Base-by-base conservation (phyloP, 192 early-diverging fungal genomes). In the Coemansia sp. region DNA sequence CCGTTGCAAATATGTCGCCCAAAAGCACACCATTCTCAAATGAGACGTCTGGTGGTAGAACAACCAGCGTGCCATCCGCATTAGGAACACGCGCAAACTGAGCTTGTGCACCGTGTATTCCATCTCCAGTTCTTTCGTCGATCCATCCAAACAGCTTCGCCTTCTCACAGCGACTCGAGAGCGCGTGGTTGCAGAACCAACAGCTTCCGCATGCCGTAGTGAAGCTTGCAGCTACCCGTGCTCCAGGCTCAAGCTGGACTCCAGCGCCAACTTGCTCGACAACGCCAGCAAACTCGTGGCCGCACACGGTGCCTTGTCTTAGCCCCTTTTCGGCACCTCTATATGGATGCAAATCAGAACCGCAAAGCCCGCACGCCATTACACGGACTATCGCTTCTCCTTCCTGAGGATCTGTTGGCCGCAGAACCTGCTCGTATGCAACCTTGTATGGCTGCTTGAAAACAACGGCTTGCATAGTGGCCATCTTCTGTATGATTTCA, bases 11-110 rank as follows among this genome's bases (percentile, higher is more conserved):
- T 16, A 88, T 86, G 57, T 88, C 87, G 42, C 82, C 78, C 41
- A 78, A 58, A 26, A 88, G 64, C 36, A 88, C 70, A 32, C 78
- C 79, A 57, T 77, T 78, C 16, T 77, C 74, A 49, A 78, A 78
- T 2, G 70, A 67, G 8, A 84, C 52, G 4, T 54, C 48, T 46
- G 66, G 69, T 4, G 78, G 75, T 36, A 80, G 37, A 9, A 57
- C 66, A 57, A 88, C 63, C 22, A 88, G 65, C 22, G 86, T 75
- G 11, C 77, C 66, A 48, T 77, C 57, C 10, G 86, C 86, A 51
- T 82, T 49, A 12, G 86, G 85, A 41, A 88, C 85, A 0, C 77
- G 74, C 41, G 86, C 80, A 48, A 84, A 88, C 72, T 88, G 82
- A 6, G 85, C 80, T 55, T 88, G 86, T 8, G 71, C 83, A 19